phyloP scores from a whole-genome alignment of 1,139 yeast genomes.

The Suhomyces wounanorum region DNA sequence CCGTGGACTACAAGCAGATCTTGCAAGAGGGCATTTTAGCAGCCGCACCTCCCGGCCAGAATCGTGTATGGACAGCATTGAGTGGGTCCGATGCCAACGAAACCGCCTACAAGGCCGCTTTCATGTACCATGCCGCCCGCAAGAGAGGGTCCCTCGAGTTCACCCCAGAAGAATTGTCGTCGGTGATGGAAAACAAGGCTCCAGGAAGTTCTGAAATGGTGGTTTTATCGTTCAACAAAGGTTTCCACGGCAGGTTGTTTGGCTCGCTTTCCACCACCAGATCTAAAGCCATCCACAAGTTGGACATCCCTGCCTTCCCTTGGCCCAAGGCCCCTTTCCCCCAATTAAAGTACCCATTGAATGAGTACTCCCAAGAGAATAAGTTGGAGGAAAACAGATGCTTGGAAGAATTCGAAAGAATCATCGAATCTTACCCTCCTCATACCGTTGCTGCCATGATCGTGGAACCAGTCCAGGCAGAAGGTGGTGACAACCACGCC shows the following conservation, averaged over 20 bases:
- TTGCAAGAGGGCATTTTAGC: constrained; percentile 58
- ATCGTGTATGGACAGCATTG: constrained; percentile 67
- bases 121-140: constrained; percentile 67
- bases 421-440: constrained; percentile 52
- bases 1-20: constrained; percentile 52
- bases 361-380: constrained; percentile 52
- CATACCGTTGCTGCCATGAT: constrained; percentile 62
- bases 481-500: constrained; percentile 77
- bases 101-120: constrained; percentile 76
- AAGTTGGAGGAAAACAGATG: constrained; percentile 62
- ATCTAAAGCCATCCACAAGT: constrained; percentile 72
- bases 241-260: constrained; percentile 75
- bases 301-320: constrained; percentile 73
- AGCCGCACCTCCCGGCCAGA: constrained; percentile 71
- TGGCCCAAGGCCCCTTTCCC: constrained; percentile 84
- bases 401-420: constrained; percentile 54
- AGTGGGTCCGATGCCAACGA: constrained; percentile 80
- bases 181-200: constrained; percentile 64
- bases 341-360: constrained; percentile 62
- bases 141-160: constrained; percentile 58
- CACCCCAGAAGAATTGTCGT: constrained; percentile 54
- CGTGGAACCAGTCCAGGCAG: constrained; percentile 74
- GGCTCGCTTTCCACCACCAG: constrained; percentile 74
- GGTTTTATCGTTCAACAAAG: constrained; percentile 67
- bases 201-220: constrained; percentile 74